These are phyloP conservation scores for Calonectria pteridis DNA, from an alignment of 2,329 filamentous ascomycete species.

Conservation along the genomic window DNA sequence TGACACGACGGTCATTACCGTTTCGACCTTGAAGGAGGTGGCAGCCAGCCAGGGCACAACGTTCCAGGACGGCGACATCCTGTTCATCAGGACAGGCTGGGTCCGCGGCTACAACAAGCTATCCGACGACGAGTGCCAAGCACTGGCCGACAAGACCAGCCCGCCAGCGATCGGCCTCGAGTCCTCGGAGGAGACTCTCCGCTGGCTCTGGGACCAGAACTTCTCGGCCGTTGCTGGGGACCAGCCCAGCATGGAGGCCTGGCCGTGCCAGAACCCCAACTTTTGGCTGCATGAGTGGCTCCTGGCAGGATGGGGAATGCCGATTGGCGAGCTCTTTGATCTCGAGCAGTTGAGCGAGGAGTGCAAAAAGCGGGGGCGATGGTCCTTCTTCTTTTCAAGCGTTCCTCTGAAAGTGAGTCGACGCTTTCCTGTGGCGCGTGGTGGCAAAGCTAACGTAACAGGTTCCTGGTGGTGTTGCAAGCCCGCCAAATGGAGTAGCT, in stretches of 20 bases:
- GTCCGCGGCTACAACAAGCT: slow-evolving; percentile 57
- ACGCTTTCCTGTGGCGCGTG: neutral
- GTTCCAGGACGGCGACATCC: slow-evolving; percentile 64
- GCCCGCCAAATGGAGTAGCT: slow-evolving; percentile 22
- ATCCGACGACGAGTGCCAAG: slow-evolving; percentile 51
- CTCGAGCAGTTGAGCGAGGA: slow-evolving; percentile 54
- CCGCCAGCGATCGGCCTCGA: slow-evolving; percentile 59
- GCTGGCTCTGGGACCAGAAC: slow-evolving; percentile 70
- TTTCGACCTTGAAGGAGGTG: slow-evolving; percentile 46
- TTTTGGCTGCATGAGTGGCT: slow-evolving; percentile 59
- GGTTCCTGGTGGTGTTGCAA: slow-evolving; percentile 25
- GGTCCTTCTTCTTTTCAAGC: slow-evolving; percentile 63
- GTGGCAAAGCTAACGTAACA: neutral
- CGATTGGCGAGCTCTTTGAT: slow-evolving; percentile 53
- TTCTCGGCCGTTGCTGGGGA: slow-evolving; percentile 71
- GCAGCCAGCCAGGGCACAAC: slow-evolving; percentile 56
- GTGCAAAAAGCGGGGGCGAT: slow-evolving; percentile 64
- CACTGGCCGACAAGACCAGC: slow-evolving; percentile 48
- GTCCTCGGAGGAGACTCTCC: slow-evolving; percentile 60
- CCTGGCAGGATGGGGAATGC: slow-evolving; percentile 62
- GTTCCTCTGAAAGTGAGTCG: slow-evolving; percentile 56
- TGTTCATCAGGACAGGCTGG: slow-evolving; percentile 67
- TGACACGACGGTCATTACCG: slow-evolving; percentile 53
- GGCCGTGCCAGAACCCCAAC: slow-evolving; percentile 49
- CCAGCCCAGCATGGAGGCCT: slow-evolving; percentile 65